A percentile compares a stretch with the other conserved stretches of the same genome.
These are phyloP conservation scores for Adiantum capillusveneris DNA, from an alignment of 75 land plant species.

Conservation along the genomic window DNA sequence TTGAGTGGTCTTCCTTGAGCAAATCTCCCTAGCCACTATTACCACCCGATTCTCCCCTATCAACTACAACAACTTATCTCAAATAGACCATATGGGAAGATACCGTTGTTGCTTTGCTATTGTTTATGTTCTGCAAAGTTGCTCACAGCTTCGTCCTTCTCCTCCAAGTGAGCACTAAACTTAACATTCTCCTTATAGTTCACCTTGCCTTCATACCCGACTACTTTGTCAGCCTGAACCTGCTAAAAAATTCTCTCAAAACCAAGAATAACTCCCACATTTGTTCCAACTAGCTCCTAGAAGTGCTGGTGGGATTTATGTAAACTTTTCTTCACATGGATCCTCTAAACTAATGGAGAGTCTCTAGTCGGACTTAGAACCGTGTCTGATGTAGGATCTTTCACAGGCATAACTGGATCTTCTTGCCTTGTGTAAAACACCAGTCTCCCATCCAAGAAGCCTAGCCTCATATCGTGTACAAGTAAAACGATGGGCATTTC, in stretches of 20 bases:
- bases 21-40: too few relatives aligned
- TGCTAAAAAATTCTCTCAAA: slow-evolving; percentile 86
- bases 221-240: slow-evolving; percentile 82
- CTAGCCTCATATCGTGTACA: slow-evolving; percentile 78
- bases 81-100: slow-evolving; percentile 80
- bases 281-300: slow-evolving; percentile 96
- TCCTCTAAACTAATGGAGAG: too few relatives aligned
- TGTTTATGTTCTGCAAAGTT: slow-evolving; percentile 86
- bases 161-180: slow-evolving; percentile 84
- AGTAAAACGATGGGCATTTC: not conserved
- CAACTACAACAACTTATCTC: slow-evolving; percentile 79
- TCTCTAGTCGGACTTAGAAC: slow-evolving; percentile 91
- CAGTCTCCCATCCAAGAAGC: slow-evolving; percentile 86
- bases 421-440: slow-evolving; percentile 93
- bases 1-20: too few relatives aligned
- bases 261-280: slow-evolving; percentile 88
- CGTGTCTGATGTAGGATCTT: slow-evolving; percentile 96
- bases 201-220: slow-evolving; percentile 85
- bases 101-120: slow-evolving; percentile 80
- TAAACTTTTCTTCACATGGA: slow-evolving; percentile 82
- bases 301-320: slow-evolving; percentile 87
- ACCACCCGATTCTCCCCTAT: too few relatives aligned
- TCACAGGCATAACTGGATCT: slow-evolving; percentile 88
- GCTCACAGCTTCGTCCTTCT: slow-evolving; percentile 93
- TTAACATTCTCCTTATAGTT: slow-evolving; percentile 85